A percentile compares a stretch with the other conserved stretches of the same genome.
These are phyloP conservation scores for Perilla frutescens DNA, from an alignment of 257 asterid genomes.

Conservation along the genomic window DNA sequence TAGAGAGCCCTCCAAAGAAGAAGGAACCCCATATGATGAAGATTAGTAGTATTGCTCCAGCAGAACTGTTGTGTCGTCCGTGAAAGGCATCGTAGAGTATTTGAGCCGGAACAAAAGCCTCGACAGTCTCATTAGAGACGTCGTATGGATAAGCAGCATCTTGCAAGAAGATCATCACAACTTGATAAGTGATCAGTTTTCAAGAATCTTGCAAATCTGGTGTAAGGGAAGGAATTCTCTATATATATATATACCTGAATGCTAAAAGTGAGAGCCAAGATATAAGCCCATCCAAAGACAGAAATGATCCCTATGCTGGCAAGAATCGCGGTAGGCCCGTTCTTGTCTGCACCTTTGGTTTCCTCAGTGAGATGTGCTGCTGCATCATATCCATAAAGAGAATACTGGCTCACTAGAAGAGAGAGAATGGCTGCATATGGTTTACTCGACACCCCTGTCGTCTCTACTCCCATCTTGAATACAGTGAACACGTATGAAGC, in stretches of 20 bases:
- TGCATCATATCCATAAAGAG: conserved; percentile 54
- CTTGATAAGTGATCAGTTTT: too few relatives aligned
- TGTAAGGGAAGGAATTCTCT: too few relatives aligned
- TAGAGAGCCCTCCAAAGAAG: conserved; percentile 55
- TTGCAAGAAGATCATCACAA: conserved; percentile 17
- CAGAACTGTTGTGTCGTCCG: conserved; percentile 36
- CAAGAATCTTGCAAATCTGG: too few relatives aligned
- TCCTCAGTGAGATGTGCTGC: conserved; percentile 61
- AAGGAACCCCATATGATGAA: conserved; percentile 55
- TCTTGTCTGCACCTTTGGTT: conserved; percentile 56
- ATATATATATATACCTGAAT: conserved; percentile 47
- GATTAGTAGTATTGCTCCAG: conserved; percentile 44
- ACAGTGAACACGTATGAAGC: conserved; percentile 52
- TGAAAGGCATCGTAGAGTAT: conserved; percentile 55
- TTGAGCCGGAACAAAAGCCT: conserved; percentile 53
- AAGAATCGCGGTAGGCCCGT: conserved; percentile 58
- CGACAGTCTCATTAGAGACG: conserved; percentile 51
- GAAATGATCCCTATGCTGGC: conserved; percentile 52
- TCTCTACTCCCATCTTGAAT: conserved; percentile 42
- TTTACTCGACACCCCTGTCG: conserved; percentile 50
- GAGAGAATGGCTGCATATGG: conserved; percentile 48
- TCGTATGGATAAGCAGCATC: conserved; percentile 42
- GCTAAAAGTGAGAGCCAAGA: conserved; percentile 57
- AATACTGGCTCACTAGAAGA: conserved; percentile 47
- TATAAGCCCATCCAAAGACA: conserved; percentile 54